Evolutionary conservation across 176 grass and related monocot genomes (phyloP).

Genomic region (Coix lacrymajobi): DNA sequence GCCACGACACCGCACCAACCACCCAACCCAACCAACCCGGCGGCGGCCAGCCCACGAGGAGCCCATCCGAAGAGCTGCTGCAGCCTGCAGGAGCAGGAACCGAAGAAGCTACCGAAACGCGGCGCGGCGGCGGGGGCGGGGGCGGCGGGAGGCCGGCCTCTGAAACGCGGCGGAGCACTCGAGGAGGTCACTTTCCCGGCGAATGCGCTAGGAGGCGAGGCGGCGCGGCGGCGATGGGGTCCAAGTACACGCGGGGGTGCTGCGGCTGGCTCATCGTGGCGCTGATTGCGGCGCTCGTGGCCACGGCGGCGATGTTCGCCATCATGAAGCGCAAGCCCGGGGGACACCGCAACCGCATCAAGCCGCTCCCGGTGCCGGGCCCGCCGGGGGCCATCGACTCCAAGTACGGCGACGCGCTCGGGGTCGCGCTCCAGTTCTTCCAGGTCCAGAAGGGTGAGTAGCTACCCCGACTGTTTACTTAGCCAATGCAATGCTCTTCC

Average conservation of each 20-base stretch:
- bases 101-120: neutral
- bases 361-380: constrained; percentile 82
- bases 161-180: neutral
- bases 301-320: constrained; percentile 68
- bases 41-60: constrained; percentile 7
- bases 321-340: constrained; percentile 68
- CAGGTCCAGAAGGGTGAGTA: constrained; percentile 85
- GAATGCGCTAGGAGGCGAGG: constrained; percentile 30
- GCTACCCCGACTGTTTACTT: neutral
- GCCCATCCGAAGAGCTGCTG: neutral
- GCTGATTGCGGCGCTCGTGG: constrained; percentile 69
- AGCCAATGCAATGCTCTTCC: neutral
- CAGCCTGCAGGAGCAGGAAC: neutral
- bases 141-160: neutral
- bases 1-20: neutral
- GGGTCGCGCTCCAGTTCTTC: constrained; percentile 90
- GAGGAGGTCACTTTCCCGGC: neutral
- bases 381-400: constrained; percentile 74
- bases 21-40: neutral
- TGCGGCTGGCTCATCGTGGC: constrained; percentile 86
- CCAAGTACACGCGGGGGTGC: constrained; percentile 64
- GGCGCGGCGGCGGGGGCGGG: neutral
- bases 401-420: constrained; percentile 85
- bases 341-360: constrained; percentile 2
- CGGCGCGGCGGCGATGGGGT: neutral